Base-by-base conservation (phyloP, 2,329 filamentous ascomycete genomes). In the Epichloe gansuensis region DNA sequence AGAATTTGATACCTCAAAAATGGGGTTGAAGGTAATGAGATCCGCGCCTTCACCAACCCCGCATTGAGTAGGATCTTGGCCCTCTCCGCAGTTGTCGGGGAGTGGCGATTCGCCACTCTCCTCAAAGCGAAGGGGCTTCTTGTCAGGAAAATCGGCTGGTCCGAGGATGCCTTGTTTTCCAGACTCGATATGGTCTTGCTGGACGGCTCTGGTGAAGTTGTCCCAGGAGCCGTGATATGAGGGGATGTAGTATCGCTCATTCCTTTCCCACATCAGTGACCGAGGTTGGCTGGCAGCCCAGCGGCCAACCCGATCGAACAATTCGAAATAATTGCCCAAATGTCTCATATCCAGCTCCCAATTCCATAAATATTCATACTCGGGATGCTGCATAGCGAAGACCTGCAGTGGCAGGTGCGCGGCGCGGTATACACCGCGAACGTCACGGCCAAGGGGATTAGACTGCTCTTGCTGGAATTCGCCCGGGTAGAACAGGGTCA, bases 181-280 rank as follows among this genome's bases (percentile, higher is more conserved):
- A 17, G 75, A 73, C 13, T 65, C 64, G 48, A 76, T 70, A 1
- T 80, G 81, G 60, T 87, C 81, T 13, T 77, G 70, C 48, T 81
- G 75, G 4, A 88, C 83, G 61, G 81, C 76, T 15, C 77, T 71
- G 8, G 76, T 80, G 64, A 90, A 90, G 61, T 89, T 81, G 41
- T 85, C 78, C 83, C 83, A 90, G 31, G 72, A 73, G 34, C 84
- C 85, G 60, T 90, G 86, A 37, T 82, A 73, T 0, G 73, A 71
- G 0, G 86, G 87, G 8, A 90, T 81, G 64, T 89, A 91, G 69
- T 90, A 91, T 56, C 85, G 82, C 25, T 82, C 76, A 48, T 81
- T 84, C 47, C 86, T 80, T 65, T 91, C 87, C 87, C 87, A 91
- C 9, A 89, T 73, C n/a, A 81, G 80, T 55, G 81, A 78, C 31